phyloP scores from a whole-genome alignment of 108 stramenopile genomes.

The Pseudonitzschia pungens region DNA sequence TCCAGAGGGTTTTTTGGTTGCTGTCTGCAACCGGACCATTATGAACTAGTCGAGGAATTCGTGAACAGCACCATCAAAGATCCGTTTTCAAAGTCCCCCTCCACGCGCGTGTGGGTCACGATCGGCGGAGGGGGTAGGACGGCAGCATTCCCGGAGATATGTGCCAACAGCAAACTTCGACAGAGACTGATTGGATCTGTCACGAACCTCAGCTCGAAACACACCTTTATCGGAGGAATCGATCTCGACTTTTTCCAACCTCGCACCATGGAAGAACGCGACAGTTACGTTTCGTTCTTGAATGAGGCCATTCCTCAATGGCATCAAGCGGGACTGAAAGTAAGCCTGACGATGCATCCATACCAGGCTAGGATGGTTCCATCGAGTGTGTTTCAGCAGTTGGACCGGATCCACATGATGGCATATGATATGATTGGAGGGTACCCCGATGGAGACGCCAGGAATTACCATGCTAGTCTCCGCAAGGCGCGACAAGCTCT shows the following conservation, averaged over 20 bases:
- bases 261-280: not conserved
- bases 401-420: constrained; percentile 73
- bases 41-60: constrained; percentile 38
- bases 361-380: constrained; percentile 39
- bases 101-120: constrained; percentile 40
- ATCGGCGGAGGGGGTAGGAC: constrained; percentile 45
- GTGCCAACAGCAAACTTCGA: not conserved
- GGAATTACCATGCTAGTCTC: constrained; percentile 17
- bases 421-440: constrained; percentile 63
- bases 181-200: constrained; percentile 20
- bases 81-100: not conserved
- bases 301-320: constrained; percentile 18
- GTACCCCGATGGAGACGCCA: not conserved
- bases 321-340: constrained; percentile 28
- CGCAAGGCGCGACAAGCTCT: constrained; percentile 6
- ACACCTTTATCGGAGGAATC: constrained; percentile 9
- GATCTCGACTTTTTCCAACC: constrained; percentile 18
- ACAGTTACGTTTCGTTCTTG: constrained; percentile 6
- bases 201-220: constrained; percentile 10
- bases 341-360: constrained; percentile 53
- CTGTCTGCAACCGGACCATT: constrained; percentile 59
- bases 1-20: constrained; percentile 25
- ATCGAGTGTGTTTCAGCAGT: constrained; percentile 23
- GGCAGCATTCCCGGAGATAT: constrained; percentile 21
- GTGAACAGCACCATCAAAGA: constrained; percentile 19